Evolutionary conservation across 1,284 basidiomycete species (phyloP).

Genomic region (Ceratobasidium sp.): DNA sequence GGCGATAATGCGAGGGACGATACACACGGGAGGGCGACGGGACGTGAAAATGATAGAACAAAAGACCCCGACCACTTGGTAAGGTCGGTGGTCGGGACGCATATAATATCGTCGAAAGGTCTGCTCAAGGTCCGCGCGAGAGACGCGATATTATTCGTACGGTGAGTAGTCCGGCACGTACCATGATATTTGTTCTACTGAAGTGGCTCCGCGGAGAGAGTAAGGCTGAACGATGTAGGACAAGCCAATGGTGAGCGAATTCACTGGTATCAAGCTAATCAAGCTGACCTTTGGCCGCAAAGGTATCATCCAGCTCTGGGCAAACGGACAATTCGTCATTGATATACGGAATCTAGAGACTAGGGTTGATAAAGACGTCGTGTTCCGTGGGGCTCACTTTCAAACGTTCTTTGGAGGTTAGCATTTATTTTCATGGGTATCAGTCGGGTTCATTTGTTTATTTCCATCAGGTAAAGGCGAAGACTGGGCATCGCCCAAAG

Average conservation of each 20-base stretch:
- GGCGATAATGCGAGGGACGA: no score
- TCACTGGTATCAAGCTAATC: not conserved
- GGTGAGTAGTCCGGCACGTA: no score
- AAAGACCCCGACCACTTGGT: no score
- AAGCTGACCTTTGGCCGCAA: not conserved
- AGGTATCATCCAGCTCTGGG: constrained; percentile 72
- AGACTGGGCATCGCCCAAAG: constrained; percentile 75
- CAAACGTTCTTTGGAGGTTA: constrained; percentile 82
- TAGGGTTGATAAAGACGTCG: constrained; percentile 60
- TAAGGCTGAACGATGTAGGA: constrained; percentile 72
- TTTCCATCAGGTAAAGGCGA: constrained; percentile 62
- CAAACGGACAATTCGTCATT: constrained; percentile 69
- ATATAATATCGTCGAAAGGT: no score
- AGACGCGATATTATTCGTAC: no score
- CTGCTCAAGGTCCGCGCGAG: no score
- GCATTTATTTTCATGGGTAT: constrained; percentile 48
- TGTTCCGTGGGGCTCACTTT: constrained; percentile 73
- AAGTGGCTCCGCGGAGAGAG: constrained; percentile 71
- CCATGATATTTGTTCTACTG: no score
- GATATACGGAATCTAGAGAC: constrained; percentile 62
- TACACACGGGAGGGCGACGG: no score
- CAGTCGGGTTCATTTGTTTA: constrained; percentile 1
- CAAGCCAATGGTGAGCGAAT: constrained; percentile 53
- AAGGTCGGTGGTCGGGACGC: no score
- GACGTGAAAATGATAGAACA: no score